Percentiles rank a stretch among this genome's conserved stretches.
phyloP scores from a whole-genome alignment of 1,284 basidiomycete genomes.

The Grifola frondosa region DNA sequence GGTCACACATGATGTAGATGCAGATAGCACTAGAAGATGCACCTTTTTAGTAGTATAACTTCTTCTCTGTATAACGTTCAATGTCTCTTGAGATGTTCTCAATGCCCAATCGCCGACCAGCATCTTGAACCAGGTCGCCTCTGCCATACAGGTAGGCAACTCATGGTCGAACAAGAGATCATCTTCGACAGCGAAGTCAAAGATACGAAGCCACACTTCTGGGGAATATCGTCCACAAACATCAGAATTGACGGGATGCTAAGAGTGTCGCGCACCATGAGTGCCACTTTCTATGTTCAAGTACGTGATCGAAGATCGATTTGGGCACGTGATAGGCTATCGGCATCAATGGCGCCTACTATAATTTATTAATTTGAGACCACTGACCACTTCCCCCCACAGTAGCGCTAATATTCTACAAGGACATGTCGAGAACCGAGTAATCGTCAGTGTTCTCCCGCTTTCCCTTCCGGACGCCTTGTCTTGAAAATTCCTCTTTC shows the following conservation, averaged over 20 bases:
- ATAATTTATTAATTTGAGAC: no score
- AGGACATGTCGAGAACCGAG: neutral
- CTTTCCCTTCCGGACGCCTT: slow-evolving; percentile 69
- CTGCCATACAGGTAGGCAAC: slow-evolving; percentile 56
- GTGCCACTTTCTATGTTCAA: no score
- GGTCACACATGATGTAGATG: no score
- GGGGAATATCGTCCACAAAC: slow-evolving; percentile 46
- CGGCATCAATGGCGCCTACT: no score
- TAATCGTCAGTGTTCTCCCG: slow-evolving; percentile 41
- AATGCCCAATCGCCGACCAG: slow-evolving; percentile 52
- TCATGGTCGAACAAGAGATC: slow-evolving; percentile 57
- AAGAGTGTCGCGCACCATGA: no score
- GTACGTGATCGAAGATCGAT: no score
- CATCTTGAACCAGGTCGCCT: slow-evolving; percentile 59
- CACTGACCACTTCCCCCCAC: no score
- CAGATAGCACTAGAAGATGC: slow-evolving; percentile 5
- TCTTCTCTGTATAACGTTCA: slow-evolving; percentile 52
- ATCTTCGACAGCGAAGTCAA: slow-evolving; percentile 66
- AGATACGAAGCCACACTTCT: slow-evolving; percentile 70
- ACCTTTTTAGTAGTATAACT: slow-evolving; percentile 69
- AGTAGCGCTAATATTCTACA: no score
- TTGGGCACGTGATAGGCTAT: no score
- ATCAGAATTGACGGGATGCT: no score
- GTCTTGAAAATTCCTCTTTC: slow-evolving; percentile 66
- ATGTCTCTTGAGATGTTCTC: slow-evolving; percentile 53